Percentiles rank a stretch among this genome's conserved stretches.
Conservation (phyloP, 2,329 filamentous ascomycete species). For the Dactylonectria macrodidyma region DNA sequence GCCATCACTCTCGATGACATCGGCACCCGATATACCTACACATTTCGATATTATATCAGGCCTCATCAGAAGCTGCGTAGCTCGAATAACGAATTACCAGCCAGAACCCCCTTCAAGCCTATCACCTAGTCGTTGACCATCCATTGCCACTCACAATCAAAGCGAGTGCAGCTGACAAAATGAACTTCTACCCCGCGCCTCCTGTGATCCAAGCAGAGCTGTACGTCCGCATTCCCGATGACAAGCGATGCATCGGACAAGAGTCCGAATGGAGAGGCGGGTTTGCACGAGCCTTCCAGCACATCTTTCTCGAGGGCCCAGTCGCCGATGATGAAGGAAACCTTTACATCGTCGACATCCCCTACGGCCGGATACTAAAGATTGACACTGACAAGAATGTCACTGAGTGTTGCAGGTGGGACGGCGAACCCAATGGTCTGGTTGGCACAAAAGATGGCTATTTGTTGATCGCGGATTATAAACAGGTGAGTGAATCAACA, state of each 20-base stretch:
- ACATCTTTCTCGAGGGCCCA: slow-evolving; percentile 59
- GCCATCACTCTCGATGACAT: too few species aligned
- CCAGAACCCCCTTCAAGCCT: too few species aligned
- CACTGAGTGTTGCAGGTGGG: slow-evolving; percentile 52
- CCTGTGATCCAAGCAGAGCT: slow-evolving; percentile 53
- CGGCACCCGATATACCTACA: too few species aligned
- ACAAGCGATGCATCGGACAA: slow-evolving; percentile 50
- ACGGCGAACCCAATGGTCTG: slow-evolving; percentile 60
- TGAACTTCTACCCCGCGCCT: slow-evolving; percentile 56
- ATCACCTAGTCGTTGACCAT: too few species aligned
- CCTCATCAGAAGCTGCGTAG: too few species aligned
- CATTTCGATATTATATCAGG: too few species aligned
- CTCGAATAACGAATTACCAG: too few species aligned
- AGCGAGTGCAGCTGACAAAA: slow-evolving; percentile 17
- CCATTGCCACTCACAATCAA: too few species aligned
- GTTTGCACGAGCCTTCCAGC: slow-evolving; percentile 51
- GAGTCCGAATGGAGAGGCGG: slow-evolving; percentile 58
- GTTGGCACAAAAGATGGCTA: slow-evolving; percentile 52
- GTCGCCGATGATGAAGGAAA: slow-evolving; percentile 50
- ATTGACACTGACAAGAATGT: slow-evolving; percentile 50
- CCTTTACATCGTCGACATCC: slow-evolving; percentile 57
- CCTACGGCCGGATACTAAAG: slow-evolving; percentile 56
- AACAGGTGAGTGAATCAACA: slow-evolving; percentile 49
- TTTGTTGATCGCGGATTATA: slow-evolving; percentile 58
- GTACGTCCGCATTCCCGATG: slow-evolving; percentile 54